These are phyloP conservation scores for Marasmius oreades DNA, from an alignment of 1,284 basidiomycete genomes.

Conservation along the genomic window DNA sequence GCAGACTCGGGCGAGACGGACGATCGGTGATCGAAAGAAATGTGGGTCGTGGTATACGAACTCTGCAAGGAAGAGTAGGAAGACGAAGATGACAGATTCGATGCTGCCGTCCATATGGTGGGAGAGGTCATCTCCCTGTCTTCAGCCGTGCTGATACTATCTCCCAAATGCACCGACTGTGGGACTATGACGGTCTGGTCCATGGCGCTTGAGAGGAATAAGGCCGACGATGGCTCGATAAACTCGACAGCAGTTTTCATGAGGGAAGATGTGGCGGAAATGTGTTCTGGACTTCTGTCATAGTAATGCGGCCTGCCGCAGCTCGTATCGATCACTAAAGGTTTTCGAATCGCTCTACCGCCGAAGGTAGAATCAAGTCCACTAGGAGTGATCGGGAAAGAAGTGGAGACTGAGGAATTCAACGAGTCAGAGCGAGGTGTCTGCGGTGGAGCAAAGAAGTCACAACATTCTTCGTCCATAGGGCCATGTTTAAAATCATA, in stretches of 20 bases:
- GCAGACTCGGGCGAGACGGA: slow-evolving; percentile 35
- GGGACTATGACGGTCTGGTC: slow-evolving; percentile 38
- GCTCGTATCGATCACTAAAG: slow-evolving; percentile 59
- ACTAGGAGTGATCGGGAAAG: slow-evolving; percentile 50
- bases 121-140: slow-evolving; percentile 47
- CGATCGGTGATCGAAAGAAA: slow-evolving; percentile 31
- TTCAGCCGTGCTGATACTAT: slow-evolving; percentile 33
- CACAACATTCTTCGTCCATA: slow-evolving; percentile 26
- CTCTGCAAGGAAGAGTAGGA: slow-evolving; percentile 34
- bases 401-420: slow-evolving; percentile 36
- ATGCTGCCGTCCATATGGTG: slow-evolving; percentile 32
- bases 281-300: slow-evolving; percentile 46
- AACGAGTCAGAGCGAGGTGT: slow-evolving; percentile 26
- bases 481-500: slow-evolving; percentile 13
- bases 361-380: slow-evolving; percentile 40
- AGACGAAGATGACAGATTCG: slow-evolving; percentile 37
- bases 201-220: slow-evolving; percentile 8
- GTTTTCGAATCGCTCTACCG: slow-evolving; percentile 34
- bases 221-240: slow-evolving; percentile 27
- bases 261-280: slow-evolving; percentile 51
- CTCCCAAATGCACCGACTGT: slow-evolving; percentile 27
- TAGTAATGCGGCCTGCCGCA: slow-evolving; percentile 51
- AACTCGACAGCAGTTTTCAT: slow-evolving; percentile 75
- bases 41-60: slow-evolving; percentile 25
- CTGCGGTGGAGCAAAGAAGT: slow-evolving; percentile 28